Evolutionary conservation across 2,329 filamentous ascomycete species (phyloP).

Genomic region (Magnaporthiopsis incrustans): DNA sequence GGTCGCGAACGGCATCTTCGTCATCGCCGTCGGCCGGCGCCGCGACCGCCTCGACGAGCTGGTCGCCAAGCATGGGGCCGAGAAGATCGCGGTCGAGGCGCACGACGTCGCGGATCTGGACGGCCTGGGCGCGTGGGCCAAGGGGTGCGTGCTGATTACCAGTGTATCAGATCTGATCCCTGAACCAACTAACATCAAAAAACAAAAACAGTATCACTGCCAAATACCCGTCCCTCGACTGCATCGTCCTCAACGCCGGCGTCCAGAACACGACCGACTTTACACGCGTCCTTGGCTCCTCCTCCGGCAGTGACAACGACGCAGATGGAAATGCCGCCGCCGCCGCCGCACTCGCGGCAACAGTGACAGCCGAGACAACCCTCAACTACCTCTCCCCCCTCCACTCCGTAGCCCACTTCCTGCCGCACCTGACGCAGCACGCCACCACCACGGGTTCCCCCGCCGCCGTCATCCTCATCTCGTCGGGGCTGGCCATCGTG

Average conservation of each 20-base stretch:
- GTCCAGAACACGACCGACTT: constrained; percentile 42
- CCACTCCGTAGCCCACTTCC: constrained; percentile 15
- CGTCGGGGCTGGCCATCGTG: constrained; percentile 32
- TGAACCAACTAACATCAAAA: too few species aligned
- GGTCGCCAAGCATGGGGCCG: constrained; percentile 31
- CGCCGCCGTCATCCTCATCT: constrained; percentile 16
- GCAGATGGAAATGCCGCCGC: constrained; percentile 19
- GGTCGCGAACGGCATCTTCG: constrained; percentile 37
- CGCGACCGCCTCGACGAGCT: constrained; percentile 40
- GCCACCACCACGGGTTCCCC: constrained; percentile 15
- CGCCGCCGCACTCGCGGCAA: constrained; percentile 23
- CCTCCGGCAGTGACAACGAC: constrained; percentile 10
- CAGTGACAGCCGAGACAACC: constrained; percentile 19
- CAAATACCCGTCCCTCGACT: constrained; percentile 42
- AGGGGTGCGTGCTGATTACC: constrained; percentile 19
- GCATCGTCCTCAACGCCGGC: constrained; percentile 49
- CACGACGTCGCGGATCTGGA: constrained; percentile 40
- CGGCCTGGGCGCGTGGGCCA: constrained; percentile 32
- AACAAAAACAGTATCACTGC: constrained; percentile 10
- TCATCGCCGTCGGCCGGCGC: constrained; percentile 46
- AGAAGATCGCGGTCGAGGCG: constrained; percentile 28
- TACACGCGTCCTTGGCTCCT: constrained; percentile 12
- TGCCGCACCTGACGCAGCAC: constrained; percentile 25
- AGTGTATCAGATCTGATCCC: too few species aligned
- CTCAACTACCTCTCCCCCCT: constrained; percentile 15